Percentiles rank a stretch among this genome's conserved stretches.
phyloP scores from a whole-genome alignment of 2,329 filamentous ascomycete genomes.

The Rhynchosporium graminicola region DNA sequence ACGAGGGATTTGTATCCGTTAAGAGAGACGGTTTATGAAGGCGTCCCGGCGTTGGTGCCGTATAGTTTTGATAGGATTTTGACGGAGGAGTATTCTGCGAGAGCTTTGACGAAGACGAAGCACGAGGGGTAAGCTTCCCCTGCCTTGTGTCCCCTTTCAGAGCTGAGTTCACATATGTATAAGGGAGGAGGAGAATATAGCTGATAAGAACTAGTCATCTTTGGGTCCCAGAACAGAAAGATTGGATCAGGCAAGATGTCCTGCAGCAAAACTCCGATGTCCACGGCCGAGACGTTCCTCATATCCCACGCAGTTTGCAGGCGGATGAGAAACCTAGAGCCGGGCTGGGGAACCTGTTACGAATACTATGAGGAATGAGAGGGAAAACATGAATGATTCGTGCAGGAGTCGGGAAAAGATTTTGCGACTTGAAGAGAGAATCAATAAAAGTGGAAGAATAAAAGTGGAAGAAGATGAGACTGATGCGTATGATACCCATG shows the following conservation, averaged over 20 bases:
- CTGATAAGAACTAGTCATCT: conserved; percentile 50
- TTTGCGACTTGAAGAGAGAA: too few relatives aligned
- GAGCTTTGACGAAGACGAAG: conserved; percentile 59
- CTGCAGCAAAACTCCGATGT: conserved; percentile 1
- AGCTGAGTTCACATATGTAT: too few relatives aligned
- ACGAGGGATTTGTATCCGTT: conserved; percentile 75
- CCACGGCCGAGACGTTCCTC: conserved; percentile 22
- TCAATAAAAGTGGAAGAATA: too few relatives aligned
- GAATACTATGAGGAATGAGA: neutral
- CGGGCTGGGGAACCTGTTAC: conserved; percentile 30
- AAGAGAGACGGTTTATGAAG: conserved; percentile 73
- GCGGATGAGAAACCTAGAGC: conserved; percentile 22
- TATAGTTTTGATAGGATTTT: conserved; percentile 67
- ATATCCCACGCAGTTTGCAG: conserved; percentile 32
- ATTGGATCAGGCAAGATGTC: conserved; percentile 54
- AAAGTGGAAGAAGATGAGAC: too few relatives aligned
- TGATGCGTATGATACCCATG: too few relatives aligned
- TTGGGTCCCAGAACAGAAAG: conserved; percentile 58
- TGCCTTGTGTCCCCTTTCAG: neutral
- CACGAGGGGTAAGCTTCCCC: conserved; percentile 57
- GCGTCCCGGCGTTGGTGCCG: conserved; percentile 68
- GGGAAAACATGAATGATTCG: too few relatives aligned
- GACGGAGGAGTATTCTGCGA: conserved; percentile 64
- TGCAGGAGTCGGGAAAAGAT: too few relatives aligned
- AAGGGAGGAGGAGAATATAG: neutral